Percentiles rank a stretch among this genome's conserved stretches.
phyloP scores from a whole-genome alignment of 2,329 filamentous ascomycete genomes.

The Fusarium tuaranense region DNA sequence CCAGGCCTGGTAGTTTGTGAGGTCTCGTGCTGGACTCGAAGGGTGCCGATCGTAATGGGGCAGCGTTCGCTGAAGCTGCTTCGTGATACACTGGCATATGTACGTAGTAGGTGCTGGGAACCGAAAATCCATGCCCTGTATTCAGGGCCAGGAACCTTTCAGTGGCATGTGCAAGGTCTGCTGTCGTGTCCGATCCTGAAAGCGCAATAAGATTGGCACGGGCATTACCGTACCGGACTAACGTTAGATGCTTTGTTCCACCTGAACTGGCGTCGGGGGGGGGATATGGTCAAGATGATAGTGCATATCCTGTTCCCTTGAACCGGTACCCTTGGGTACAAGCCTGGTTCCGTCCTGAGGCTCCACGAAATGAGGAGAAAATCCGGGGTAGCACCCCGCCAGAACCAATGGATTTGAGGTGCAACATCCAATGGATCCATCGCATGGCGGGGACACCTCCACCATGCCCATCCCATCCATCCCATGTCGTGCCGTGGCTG shows the following conservation, averaged over 20 bases:
- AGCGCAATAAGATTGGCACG: not conserved
- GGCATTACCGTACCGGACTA: not conserved
- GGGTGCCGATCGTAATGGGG: not conserved
- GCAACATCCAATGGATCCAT: not conserved
- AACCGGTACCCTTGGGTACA: constrained; percentile 8
- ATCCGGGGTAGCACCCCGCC: constrained; percentile 7
- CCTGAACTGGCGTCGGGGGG: not conserved
- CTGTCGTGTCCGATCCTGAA: not conserved
- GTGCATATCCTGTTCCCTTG: not conserved
- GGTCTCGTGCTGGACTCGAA: constrained; percentile 1
- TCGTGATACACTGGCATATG: not conserved
- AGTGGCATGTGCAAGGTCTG: not conserved
- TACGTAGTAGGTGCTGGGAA: not conserved
- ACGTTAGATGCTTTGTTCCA: not conserved
- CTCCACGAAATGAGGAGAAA: constrained; percentile 14
- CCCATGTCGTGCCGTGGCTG: not conserved
- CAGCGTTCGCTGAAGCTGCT: not conserved
- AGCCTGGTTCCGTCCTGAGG: constrained; percentile 3
- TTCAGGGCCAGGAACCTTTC: not conserved
- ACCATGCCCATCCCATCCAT: not conserved
- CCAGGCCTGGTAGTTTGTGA: not conserved
- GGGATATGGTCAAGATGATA: not conserved
- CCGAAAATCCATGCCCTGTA: not conserved
- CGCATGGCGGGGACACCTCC: constrained; percentile 4
- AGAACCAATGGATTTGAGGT: not conserved